Evolutionary conservation across 2,329 filamentous ascomycete genomes (phyloP), one percentile per base, ranked within the genome.

Genomic region (Exserohilum rostratum): DNA sequence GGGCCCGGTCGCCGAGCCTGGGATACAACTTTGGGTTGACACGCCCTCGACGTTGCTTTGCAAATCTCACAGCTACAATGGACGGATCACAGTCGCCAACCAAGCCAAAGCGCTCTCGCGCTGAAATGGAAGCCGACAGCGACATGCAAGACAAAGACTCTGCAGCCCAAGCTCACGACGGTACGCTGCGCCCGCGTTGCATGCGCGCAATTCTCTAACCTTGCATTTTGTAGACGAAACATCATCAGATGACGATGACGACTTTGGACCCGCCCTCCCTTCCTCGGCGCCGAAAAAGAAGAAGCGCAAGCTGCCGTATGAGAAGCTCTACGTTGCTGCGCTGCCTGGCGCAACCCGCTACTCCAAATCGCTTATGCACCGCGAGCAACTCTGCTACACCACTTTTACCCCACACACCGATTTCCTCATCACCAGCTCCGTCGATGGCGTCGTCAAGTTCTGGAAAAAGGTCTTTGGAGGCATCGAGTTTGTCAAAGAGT

Each of bases 401-500:
- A 96, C 88, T 11, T 87, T 96, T 74, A 96, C 96, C 1, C 93
- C 93, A 0, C 80, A 89, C 55, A 97, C 93, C 55, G 95, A 98
- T 65, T 99, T 99, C 72, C 82, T 99, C 33, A 95, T 99, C 59
- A 99, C 95, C 1, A 91, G 90, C 57, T 98, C 95, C 0, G 79
- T 90, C 38, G 95, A 99, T 72, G 96, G 96, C n/a, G 89, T 93
- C 0, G 93, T 98, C 65, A 99, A 99, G 76, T 99, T 99, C 75
- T 99, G 95, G 95, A 99, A 99, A 80, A 99, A 99, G 79, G 85
- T 90, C 61, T 88, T 86, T 1, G 87, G 90, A 30, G 91, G 91
- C 0, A 90, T 99, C 54, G 96, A 99, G 78, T 99, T 99, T 70
- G 93, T 98, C 48, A 99, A 99, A 78, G 93, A 99, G 78, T 99